Conservation (phyloP, 2,329 filamentous ascomycete genomes). For the Pseudocercospora macadamiae region DNA sequence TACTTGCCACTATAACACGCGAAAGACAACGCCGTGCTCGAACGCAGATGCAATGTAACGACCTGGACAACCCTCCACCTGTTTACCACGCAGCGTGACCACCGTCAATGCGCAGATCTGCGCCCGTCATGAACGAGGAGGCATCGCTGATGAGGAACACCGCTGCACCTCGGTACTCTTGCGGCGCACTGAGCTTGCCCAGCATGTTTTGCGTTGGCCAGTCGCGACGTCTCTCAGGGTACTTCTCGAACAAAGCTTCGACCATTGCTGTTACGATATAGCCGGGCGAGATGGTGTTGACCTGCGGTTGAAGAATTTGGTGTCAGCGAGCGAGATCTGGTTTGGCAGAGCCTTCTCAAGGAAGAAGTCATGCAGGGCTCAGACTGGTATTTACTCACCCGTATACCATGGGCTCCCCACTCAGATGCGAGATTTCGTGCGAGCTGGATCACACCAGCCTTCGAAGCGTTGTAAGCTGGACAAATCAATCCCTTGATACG, state of each 20-base stretch:
- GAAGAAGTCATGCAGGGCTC: no score
- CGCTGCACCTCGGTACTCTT: conserved; percentile 44
- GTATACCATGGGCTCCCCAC: conserved; percentile 73
- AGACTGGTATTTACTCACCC: no score
- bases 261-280: conserved; percentile 87
- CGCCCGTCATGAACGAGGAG: conserved; percentile 60
- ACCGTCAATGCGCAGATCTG: conserved; percentile 58
- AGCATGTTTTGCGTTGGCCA: conserved; percentile 91
- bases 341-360: no score
- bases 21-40: not conserved
- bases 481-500: conserved; percentile 63
- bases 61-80: not conserved
- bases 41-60: not conserved
- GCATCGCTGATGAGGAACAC: conserved; percentile 45
- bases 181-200: conserved; percentile 44
- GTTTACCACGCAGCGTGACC: conserved; percentile 57
- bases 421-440: conserved; percentile 71
- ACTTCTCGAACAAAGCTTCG: conserved; percentile 73
- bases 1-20: not conserved
- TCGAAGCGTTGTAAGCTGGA: conserved; percentile 74
- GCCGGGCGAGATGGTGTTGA: conserved; percentile 80
- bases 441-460: conserved; percentile 73
- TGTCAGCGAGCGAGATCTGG: not conserved
- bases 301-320: conserved; percentile 34
- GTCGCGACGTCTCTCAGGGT: conserved; percentile 65